A percentile compares a stretch with the other conserved stretches of the same genome.
Conservation (phyloP, 495 filamentous ascomycete species). For the Bacidia gigantensis region DNA sequence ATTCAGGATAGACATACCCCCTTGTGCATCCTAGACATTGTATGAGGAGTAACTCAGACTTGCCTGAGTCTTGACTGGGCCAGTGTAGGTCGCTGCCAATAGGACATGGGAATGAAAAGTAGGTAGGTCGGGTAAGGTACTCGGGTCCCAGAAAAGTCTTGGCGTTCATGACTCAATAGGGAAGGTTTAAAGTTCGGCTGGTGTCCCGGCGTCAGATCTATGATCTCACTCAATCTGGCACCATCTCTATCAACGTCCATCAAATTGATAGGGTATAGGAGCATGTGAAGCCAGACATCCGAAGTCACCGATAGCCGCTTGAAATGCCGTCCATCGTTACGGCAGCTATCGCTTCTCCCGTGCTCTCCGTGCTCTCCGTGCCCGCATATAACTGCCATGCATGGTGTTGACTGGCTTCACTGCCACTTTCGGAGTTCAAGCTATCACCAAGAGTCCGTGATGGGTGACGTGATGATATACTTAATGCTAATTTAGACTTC, state of each 20-base stretch:
- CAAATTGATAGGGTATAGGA: not conserved
- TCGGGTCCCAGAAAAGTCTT: not conserved
- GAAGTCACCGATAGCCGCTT: not conserved
- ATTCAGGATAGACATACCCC: no score
- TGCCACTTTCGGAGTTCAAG: not conserved
- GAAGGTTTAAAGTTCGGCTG: no score
- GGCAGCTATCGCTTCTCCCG: not conserved
- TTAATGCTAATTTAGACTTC: not conserved
- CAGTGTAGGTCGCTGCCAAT: no score
- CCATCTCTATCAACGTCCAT: not conserved
- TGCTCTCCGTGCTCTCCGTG: not conserved
- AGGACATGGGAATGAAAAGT: no score
- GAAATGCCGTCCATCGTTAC: no score
- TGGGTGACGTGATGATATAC: not conserved
- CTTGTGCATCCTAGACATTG: no score
- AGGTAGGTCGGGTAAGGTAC: no score
- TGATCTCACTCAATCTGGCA: not conserved
- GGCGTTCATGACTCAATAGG: not conserved
- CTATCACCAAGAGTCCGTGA: not conserved
- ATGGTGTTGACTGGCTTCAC: not conserved
- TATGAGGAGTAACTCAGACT: no score
- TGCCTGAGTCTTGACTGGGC: no score
- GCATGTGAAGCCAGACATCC: not conserved
- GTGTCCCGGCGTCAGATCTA: not conserved
- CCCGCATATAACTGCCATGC: not conserved